Evolutionary conservation across 2,329 filamentous ascomycete genomes (phyloP).

Genomic region (Lecanosticta acicola): DNA sequence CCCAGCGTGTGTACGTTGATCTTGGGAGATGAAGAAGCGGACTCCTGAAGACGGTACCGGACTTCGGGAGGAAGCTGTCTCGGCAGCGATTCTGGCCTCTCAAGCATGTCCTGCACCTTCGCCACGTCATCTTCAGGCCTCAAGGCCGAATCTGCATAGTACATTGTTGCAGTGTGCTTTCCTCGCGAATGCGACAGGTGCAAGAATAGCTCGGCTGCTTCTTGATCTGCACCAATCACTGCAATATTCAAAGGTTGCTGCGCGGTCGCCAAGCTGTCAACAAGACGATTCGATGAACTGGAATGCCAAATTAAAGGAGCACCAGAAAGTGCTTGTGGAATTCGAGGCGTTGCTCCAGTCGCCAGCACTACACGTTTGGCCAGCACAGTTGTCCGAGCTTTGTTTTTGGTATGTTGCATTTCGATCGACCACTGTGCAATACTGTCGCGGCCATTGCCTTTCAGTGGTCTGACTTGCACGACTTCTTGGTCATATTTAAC

Average conservation of each 20-base stretch:
- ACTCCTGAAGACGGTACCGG: conserved; percentile 11
- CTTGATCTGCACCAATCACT: conserved; percentile 23
- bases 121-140: conserved; percentile 21
- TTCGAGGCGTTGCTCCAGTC: conserved; percentile 18
- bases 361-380: conserved; percentile 22
- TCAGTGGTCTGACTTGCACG: conserved; percentile 16
- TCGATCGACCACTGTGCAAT: conserved; percentile 18
- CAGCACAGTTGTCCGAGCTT: conserved; percentile 12
- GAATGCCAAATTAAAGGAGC: conserved; percentile 18
- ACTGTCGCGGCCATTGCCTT: conserved; percentile 5
- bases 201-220: conserved; percentile 24
- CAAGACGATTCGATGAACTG: conserved; percentile 12
- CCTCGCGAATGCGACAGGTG: conserved; percentile 16
- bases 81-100: conserved; percentile 6
- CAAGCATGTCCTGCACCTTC: conserved; percentile 14
- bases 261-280: conserved; percentile 14
- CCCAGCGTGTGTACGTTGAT: conserved; percentile 22
- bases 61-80: conserved; percentile 18
- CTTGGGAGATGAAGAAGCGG: conserved; percentile 9
- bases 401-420: conserved; percentile 12
- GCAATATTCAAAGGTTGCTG: conserved; percentile 19
- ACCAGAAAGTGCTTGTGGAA: conserved; percentile 12
- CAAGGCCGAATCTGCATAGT: conserved; percentile 20
- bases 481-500: conserved; percentile 22
- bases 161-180: conserved; percentile 20